Conservation (phyloP, 257 asterid genomes). For the Solanum rostratum region DNA sequence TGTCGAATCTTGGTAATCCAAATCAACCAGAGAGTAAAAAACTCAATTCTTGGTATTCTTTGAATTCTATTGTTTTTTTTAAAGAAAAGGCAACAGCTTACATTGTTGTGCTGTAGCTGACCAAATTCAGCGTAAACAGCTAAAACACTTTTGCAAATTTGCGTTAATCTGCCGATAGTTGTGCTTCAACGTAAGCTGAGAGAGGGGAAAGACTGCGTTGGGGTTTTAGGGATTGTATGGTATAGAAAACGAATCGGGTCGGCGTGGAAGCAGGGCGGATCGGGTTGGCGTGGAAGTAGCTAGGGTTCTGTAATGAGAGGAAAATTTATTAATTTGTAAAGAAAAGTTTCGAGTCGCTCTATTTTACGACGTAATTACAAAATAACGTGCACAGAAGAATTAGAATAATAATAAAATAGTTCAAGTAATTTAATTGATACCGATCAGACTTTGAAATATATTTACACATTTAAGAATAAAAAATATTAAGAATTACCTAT, state of each 20-base stretch:
- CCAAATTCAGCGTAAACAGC: not conserved
- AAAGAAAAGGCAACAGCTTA: not conserved
- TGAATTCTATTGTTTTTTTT: not conserved
- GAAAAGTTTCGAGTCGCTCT: not conserved
- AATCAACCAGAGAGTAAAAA: not conserved
- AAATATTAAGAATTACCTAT: too few relatives aligned
- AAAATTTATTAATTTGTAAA: not conserved
- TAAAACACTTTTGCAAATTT: not conserved
- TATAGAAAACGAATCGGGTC: not conserved
- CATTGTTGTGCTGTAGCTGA: not conserved
- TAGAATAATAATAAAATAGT: too few relatives aligned
- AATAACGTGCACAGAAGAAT: too few relatives aligned
- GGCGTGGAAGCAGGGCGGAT: not conserved
- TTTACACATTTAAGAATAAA: too few relatives aligned
- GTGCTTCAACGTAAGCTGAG: not conserved
- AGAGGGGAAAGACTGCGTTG: not conserved
- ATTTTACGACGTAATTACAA: too few relatives aligned
- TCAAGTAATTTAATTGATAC: too few relatives aligned
- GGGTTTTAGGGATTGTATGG: not conserved
- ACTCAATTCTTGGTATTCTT: not conserved
- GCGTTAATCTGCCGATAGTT: not conserved
- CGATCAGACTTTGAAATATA: too few relatives aligned
- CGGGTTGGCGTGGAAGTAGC: not conserved
- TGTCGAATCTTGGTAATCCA: not conserved
- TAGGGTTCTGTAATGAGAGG: not conserved